Percentiles rank a stretch among this genome's conserved stretches.
Evolutionary conservation across 345 rosid genomes (phyloP).

Genomic region (Kernera saxatilis): DNA sequence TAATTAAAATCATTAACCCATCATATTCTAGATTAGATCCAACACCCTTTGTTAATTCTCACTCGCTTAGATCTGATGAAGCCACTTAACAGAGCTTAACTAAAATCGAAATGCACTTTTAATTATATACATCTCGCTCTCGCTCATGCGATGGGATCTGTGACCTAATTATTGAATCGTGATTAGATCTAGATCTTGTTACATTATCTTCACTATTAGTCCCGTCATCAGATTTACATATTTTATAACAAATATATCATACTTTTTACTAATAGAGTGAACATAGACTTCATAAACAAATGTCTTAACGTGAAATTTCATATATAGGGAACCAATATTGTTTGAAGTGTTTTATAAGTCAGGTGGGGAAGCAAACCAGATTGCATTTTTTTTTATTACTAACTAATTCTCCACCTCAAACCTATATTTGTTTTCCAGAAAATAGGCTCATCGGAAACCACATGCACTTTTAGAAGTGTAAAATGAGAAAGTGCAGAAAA

Average conservation of each 20-base stretch:
- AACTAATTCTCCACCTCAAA: no score
- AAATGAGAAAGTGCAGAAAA: no score
- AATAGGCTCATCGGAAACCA: no score
- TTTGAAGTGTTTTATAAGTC: not conserved
- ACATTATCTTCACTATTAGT: not conserved
- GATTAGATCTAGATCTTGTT: constrained; percentile 29
- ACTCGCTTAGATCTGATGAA: not conserved
- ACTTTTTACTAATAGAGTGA: not conserved
- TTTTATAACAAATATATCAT: not conserved
- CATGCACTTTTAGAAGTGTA: no score
- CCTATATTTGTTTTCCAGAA: no score
- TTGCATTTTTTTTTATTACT: no score
- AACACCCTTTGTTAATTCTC: not conserved
- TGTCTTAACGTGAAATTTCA: not conserved
- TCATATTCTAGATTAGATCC: constrained; percentile 1
- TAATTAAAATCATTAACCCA: not conserved
- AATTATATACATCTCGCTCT: not conserved
- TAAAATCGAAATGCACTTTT: not conserved
- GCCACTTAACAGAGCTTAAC: constrained; percentile 1
- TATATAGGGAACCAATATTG: not conserved
- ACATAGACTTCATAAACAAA: not conserved
- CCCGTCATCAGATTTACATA: not conserved
- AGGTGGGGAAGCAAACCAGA: not conserved
- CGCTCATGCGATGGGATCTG: constrained; percentile 19
- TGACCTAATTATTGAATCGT: constrained; percentile 8